These are phyloP conservation scores for Corchorus capsularis DNA, from an alignment of 345 rosid species.

Conservation along the genomic window DNA sequence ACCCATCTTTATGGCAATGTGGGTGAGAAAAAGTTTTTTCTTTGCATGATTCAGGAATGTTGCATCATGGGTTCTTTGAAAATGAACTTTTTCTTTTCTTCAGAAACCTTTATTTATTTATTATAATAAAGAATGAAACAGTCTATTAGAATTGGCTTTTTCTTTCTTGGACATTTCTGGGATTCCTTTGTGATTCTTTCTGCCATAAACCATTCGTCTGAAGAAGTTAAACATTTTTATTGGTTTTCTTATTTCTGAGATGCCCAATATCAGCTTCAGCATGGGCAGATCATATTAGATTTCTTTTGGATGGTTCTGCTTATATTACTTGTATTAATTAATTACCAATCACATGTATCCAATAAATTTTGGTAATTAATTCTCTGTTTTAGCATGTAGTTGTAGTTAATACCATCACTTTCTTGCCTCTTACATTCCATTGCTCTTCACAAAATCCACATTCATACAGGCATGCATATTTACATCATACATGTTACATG, in stretches of 20 bases:
- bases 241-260: background rate
- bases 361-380: background rate
- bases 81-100: background rate
- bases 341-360: background rate
- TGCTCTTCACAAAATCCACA: background rate
- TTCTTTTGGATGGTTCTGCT: constrained; percentile 2
- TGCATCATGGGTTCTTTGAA: background rate
- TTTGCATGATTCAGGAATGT: background rate
- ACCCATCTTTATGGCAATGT: background rate
- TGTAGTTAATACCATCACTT: background rate
- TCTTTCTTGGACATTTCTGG: background rate
- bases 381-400: background rate
- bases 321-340: background rate
- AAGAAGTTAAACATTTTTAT: background rate
- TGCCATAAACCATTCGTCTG: constrained; percentile 2
- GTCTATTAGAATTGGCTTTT: background rate
- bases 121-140: background rate
- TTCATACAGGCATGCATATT: background rate
- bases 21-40: background rate
- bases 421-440: background rate
- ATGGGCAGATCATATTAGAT: background rate
- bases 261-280: background rate
- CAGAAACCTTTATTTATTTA: background rate
- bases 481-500: background rate
- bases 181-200: background rate